Conservation (phyloP, 2,329 filamentous ascomycete species). For the Dothistroma pini region DNA sequence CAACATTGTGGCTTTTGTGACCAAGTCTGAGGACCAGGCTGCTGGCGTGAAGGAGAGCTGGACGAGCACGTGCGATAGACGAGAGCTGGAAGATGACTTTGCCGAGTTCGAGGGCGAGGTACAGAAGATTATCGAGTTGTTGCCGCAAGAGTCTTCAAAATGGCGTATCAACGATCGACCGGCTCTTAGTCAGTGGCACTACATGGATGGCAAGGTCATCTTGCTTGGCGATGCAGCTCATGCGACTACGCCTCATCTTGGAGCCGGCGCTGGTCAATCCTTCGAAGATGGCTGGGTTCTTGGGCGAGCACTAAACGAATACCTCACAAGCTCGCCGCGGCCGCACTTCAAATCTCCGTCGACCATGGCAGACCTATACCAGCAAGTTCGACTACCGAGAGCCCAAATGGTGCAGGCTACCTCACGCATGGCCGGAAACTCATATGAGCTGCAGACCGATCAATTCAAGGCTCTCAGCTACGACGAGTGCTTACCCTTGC, state of each 20-base stretch:
- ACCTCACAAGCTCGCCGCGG: conserved; percentile 18
- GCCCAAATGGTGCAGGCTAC: conserved; percentile 35
- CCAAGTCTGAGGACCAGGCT: conserved; percentile 32
- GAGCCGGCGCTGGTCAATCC: conserved; percentile 54
- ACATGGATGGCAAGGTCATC: conserved; percentile 37
- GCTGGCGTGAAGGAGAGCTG: conserved; percentile 37
- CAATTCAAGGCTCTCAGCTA: conserved; percentile 35
- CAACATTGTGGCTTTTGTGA: conserved; percentile 39
- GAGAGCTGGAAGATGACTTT: conserved; percentile 28
- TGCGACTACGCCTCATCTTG: conserved; percentile 53
- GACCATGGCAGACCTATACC: conserved; percentile 33
- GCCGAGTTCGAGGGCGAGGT: conserved; percentile 11
- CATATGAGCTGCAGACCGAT: conserved; percentile 38
- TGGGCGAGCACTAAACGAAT: conserved; percentile 30
- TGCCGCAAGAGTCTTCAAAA: conserved; percentile 25
- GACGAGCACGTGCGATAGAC: conserved; percentile 29
- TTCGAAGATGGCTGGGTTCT: conserved; percentile 53
- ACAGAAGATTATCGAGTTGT: conserved; percentile 25
- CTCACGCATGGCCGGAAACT: conserved; percentile 32
- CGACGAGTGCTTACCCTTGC: conserved; percentile 37
- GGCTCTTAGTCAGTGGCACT: conserved; percentile 35
- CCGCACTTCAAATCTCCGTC: conserved; percentile 20
- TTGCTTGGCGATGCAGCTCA: conserved; percentile 57
- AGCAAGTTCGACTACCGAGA: conserved; percentile 34
- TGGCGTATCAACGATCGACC: conserved; percentile 29